Conservation (phyloP, 1,284 basidiomycete species). For the Polyporus tsugae region DNA sequence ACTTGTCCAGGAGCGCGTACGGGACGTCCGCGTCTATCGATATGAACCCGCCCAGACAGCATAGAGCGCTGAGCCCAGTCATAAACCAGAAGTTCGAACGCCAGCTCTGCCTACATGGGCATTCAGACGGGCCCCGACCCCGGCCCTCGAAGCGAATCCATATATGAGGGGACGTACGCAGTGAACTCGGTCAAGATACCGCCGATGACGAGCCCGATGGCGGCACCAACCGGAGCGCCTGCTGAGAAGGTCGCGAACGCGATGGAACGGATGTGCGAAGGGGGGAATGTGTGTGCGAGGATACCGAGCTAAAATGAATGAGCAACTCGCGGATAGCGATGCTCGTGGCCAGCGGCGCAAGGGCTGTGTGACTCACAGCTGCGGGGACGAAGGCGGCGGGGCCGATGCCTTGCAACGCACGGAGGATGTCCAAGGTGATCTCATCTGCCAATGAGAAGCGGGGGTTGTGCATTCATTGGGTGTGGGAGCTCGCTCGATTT, state of each 20-base stretch:
- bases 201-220: constrained; percentile 72
- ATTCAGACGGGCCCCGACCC: not conserved
- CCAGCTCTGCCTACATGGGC: constrained; percentile 52
- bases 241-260: constrained; percentile 84
- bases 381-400: constrained; percentile 75
- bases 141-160: not conserved
- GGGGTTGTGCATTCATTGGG: not conserved
- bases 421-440: constrained; percentile 66
- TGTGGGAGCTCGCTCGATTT: not conserved
- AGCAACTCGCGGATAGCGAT: not conserved
- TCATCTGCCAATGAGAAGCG: constrained; percentile 59
- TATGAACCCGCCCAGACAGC: constrained; percentile 50
- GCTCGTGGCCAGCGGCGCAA: no score
- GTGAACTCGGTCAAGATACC: constrained; percentile 77
- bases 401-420: constrained; percentile 77
- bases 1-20: constrained; percentile 54
- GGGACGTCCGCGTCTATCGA: constrained; percentile 54
- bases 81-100: constrained; percentile 62
- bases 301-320: constrained; percentile 69
- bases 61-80: constrained; percentile 53
- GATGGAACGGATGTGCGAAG: constrained; percentile 67
- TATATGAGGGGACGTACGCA: constrained; percentile 39
- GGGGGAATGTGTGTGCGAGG: constrained; percentile 78
- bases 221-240: constrained; percentile 83
- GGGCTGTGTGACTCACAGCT: constrained; percentile 52